Base-by-base conservation (phyloP, 176 grass and related monocot genomes). In the Neostapfia colusana region DNA sequence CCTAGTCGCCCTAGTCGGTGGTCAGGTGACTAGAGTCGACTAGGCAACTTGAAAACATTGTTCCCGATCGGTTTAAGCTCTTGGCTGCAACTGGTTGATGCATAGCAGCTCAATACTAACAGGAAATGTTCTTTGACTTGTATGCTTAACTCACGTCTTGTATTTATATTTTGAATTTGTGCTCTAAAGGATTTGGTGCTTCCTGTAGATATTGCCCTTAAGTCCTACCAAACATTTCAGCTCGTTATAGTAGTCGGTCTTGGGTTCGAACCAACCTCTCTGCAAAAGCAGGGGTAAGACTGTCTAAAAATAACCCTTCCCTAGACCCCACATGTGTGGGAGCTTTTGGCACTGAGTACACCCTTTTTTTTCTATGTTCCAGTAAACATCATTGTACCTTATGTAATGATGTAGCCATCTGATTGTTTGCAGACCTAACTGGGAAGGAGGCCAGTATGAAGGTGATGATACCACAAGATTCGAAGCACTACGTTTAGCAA, bases 371-470 rank as follows among this genome's bases (percentile, higher is more conserved):
- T n/a, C 37, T 75, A 18, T 74, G 66, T 39, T 69, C 10, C 31
- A 67, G 7, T 16, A 15, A 73, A n/a, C 24, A 65, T 6, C 49
- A 59, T 12, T 57, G 53, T 53, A 67, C 34, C 65, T 60, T 24
- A 21, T 26, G 48, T 81, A 67, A 73, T 73, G 51, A 67, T 63
- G 56, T 71, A 35, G 10, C 4, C 50, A 43, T 70, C 28, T 79
- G 38, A 45, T 81, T 78, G 50, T 72, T 68, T 68, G 62, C 72
- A 98, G 95, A 70, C 95, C 95, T 78, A 92, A 80, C 49, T 98
- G 95, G 95, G 95, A 98, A 86, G 95, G 95, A 86, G 95, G 95
- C 40, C 84, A 86, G 39, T 98, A 92, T 50, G 84, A 94, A 71
- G 95, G 95, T 86, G 95, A 94, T 75, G 91, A 98, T 64, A 80